These are phyloP conservation scores for Magnaporthales sp. DNA, from an alignment of 2,329 filamentous ascomycete genomes.

Conservation along the genomic window DNA sequence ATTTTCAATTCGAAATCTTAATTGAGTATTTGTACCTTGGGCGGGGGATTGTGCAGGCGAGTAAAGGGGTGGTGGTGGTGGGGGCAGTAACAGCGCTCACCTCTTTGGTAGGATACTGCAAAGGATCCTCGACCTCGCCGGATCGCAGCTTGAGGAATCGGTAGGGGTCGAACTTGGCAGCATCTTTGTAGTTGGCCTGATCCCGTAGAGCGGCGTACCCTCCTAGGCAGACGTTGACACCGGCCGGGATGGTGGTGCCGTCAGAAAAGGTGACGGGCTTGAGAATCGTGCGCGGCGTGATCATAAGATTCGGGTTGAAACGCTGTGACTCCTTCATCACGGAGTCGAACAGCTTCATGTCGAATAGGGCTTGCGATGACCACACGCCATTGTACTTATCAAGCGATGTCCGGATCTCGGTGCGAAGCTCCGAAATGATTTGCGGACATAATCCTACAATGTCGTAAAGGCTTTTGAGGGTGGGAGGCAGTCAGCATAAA, in stretches of 20 bases:
- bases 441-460: not conserved
- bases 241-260: not conserved
- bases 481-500: too few relatives aligned
- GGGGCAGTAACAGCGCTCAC: not conserved
- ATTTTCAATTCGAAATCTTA: too few relatives aligned
- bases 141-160: not conserved
- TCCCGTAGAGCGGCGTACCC: not conserved
- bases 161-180: not conserved
- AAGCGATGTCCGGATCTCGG: not conserved
- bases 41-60: too few relatives aligned
- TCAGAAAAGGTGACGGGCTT: not conserved
- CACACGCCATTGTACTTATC: not conserved
- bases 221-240: not conserved
- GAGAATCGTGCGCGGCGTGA: not conserved
- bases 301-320: not conserved
- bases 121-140: not conserved
- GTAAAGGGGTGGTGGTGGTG: not conserved
- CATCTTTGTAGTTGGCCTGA: not conserved
- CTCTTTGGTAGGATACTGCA: not conserved
- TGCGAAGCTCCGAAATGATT: not conserved
- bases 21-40: too few relatives aligned
- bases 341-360: not conserved
- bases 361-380: not conserved
- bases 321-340: not conserved
- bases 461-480: not conserved